phyloP scores from a whole-genome alignment of 2,329 filamentous ascomycete species.

The Arthrinium puccinioides region DNA sequence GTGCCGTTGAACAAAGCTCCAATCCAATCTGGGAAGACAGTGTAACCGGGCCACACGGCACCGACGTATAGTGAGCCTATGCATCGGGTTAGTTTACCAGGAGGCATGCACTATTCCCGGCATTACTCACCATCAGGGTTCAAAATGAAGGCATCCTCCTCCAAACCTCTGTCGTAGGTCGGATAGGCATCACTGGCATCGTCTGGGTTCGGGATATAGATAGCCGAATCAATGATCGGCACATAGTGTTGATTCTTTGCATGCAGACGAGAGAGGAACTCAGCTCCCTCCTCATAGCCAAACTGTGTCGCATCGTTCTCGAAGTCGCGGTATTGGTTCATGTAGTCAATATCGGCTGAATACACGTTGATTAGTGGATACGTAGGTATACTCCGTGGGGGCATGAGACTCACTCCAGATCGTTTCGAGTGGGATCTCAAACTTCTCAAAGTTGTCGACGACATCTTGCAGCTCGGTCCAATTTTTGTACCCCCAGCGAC shows the following conservation, averaged over 20 bases:
- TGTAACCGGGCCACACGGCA: conserved; percentile 68
- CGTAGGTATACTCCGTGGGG: background rate
- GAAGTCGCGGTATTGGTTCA: conserved; percentile 55
- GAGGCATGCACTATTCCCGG: background rate
- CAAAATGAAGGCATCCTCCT: conserved; percentile 45
- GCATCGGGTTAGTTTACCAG: background rate
- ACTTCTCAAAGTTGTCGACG: conserved; percentile 56
- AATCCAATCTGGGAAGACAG: conserved; percentile 66
- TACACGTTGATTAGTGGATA: conserved; percentile 38
- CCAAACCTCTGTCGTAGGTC: conserved; percentile 54
- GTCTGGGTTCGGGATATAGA: conserved; percentile 64
- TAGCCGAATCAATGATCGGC: conserved; percentile 66
- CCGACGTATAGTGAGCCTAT: conserved; percentile 43
- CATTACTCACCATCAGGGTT: conserved; percentile 41
- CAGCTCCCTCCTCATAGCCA: conserved; percentile 47
- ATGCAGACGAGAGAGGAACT: conserved; percentile 57
- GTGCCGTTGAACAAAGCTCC: conserved; percentile 53
- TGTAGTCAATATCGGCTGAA: conserved; percentile 64
- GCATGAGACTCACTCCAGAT: conserved; percentile 52
- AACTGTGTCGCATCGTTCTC: conserved; percentile 54
- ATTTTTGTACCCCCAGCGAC: conserved; percentile 73
- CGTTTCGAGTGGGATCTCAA: conserved; percentile 63
- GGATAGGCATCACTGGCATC: conserved; percentile 58
- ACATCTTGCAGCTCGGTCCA: conserved; percentile 62
- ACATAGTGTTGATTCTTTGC: conserved; percentile 60